These are phyloP conservation scores for Canariomyces notabilis DNA, from an alignment of 2,329 filamentous ascomycete species.

Conservation along the genomic window DNA sequence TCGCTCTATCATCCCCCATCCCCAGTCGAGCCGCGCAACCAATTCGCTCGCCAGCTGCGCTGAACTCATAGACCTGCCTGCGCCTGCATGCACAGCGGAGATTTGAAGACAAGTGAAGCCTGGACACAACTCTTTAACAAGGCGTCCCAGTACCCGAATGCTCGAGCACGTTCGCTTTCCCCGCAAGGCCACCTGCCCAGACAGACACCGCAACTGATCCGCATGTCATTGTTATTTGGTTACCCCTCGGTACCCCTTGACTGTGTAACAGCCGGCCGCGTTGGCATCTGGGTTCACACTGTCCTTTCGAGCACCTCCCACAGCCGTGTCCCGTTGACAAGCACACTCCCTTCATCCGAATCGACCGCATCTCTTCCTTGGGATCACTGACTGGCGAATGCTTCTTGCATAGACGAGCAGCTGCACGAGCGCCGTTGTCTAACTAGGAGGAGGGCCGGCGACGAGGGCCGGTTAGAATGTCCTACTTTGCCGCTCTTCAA, in stretches of 20 bases:
- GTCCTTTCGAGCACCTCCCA: background rate
- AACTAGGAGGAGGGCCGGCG: slow-evolving; percentile 1
- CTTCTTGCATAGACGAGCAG: background rate
- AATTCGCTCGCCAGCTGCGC: background rate
- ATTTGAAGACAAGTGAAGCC: background rate
- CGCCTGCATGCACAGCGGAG: background rate
- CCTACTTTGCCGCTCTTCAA: slow-evolving; percentile 58
- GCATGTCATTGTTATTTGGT: background rate
- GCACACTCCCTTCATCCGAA: background rate
- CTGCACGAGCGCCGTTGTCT: too few species aligned
- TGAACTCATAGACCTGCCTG: background rate
- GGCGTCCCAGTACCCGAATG: background rate
- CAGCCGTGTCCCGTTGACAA: background rate
- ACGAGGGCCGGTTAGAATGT: slow-evolving; percentile 34
- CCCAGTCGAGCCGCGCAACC: background rate
- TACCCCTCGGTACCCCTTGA: background rate
- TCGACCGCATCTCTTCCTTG: background rate
- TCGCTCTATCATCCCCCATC: background rate
- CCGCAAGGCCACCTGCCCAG: background rate
- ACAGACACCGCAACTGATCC: background rate
- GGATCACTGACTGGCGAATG: slow-evolving; percentile 5
- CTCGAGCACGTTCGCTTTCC: background rate
- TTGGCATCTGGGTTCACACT: background rate
- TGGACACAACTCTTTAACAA: background rate
- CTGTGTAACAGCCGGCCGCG: too few species aligned